A percentile compares a stretch with the other conserved stretches of the same genome.
phyloP scores from a whole-genome alignment of 176 grass and related monocot species.

The bread wheat (Triticum aestivum) region DNA sequence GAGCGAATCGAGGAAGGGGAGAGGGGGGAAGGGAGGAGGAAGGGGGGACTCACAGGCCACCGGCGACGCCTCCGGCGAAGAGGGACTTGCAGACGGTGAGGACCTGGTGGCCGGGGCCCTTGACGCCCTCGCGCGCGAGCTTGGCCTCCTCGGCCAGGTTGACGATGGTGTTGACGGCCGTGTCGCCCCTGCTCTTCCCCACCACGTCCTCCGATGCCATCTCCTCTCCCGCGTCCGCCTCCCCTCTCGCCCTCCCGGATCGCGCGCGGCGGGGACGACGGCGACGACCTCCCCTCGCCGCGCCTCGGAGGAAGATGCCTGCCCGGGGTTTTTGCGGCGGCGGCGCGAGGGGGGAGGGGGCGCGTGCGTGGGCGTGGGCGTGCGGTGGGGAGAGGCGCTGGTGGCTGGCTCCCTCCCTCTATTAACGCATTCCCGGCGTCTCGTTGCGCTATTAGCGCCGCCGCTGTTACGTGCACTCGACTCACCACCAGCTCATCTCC shows the following conservation, averaged over 20 bases:
- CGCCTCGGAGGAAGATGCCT: not conserved
- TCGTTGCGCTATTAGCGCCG: not conserved
- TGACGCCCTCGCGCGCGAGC: conserved; percentile 91
- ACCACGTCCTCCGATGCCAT: conserved; percentile 99
- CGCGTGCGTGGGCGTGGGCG: not conserved
- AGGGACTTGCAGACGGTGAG: conserved; percentile 91
- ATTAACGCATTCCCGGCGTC: conserved; percentile 27
- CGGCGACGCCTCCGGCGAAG: conserved; percentile 86
- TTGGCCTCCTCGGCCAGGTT: conserved; percentile 97
- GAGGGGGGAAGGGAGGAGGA: not conserved
- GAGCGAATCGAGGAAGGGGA: not conserved
- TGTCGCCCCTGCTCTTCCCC: conserved; percentile 89
- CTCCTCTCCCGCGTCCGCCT: not conserved
- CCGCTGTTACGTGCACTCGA: not conserved
- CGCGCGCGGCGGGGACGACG: not conserved
- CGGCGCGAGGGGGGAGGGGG: not conserved
- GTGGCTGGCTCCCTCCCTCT: not conserved
- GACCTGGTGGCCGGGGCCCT: conserved; percentile 68
- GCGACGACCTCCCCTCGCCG: not conserved
- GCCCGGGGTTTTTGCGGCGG: not conserved
- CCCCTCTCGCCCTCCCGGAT: conserved; percentile 25
- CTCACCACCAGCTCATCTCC: rapidly evolving
- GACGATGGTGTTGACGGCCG: conserved; percentile 92
- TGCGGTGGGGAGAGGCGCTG: not conserved
- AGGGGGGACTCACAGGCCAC: conserved; percentile 69